Base-by-base conservation (phyloP, 2,329 filamentous ascomycete genomes). In the Colletotrichum spinosum region DNA sequence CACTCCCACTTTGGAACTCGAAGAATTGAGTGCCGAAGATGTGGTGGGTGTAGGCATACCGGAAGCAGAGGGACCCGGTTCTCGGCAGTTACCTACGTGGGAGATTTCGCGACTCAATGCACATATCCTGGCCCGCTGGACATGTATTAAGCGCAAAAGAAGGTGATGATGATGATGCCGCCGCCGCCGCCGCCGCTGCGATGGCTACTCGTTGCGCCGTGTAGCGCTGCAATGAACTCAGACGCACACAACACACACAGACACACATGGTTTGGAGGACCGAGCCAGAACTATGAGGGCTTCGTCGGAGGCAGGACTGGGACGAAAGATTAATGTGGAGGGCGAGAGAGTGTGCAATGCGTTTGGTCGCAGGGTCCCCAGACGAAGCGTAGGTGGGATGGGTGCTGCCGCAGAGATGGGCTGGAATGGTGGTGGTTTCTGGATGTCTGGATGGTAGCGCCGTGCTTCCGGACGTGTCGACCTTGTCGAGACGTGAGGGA, bases 401-500 rank as follows among this genome's bases (percentile, higher is more conserved):
- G 39, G 46, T 55, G 56, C 33, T 41, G 61, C 46, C 13, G 48
- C 56, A 33, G 48, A 59, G 56, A 44, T 37, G 39, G 55, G 13
- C 25, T 25, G 25, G 46, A 35, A 45, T 45, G 45, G 48, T 42
- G 39, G 38, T 45, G 39, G 37, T 50, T 17, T n/a, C 25, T 53
- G 15, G 41, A 25, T 8, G 41, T n/a, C 25, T 53, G 15, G 41
- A 25, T 8, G 41, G 55, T 58, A 58, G 2, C 33, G 56, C n/a
- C n/a, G 48, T 59, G 48, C 38, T 59, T 51, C 44, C n/a, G 46
- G 57, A 35, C 50, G 7, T 35, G 58, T 60, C 41, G 38, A 65
- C 60, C 49, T 58, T n/a, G 60, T 65, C 60, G 45, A 65, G 64
- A 67, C 64, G 51, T 39, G 60, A 59, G 34, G 45, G 60, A 55